These are phyloP conservation scores for Ensete ventricosum DNA, from an alignment of 176 grass and related monocot species.

Conservation along the genomic window DNA sequence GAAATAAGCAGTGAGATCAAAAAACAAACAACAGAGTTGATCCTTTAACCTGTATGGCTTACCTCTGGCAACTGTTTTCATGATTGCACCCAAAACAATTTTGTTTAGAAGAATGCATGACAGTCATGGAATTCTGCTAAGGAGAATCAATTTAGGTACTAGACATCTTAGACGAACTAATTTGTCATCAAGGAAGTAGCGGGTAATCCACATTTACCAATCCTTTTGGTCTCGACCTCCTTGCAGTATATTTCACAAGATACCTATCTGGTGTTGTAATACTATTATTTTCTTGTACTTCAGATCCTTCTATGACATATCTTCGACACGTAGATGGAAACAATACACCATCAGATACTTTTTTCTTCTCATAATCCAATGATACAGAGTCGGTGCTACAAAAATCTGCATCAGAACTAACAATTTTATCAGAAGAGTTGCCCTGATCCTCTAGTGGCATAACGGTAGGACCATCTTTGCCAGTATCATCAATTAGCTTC, in stretches of 20 bases:
- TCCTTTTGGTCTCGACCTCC: conserved; percentile 22
- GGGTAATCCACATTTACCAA: conserved; percentile 9
- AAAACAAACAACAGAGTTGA: too few relatives aligned
- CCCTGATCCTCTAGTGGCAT: conserved; percentile 3
- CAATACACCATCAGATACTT: background rate
- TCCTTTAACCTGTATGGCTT: too few relatives aligned
- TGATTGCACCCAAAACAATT: too few relatives aligned
- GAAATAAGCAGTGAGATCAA: too few relatives aligned
- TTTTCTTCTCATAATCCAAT: background rate
- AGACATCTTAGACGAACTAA: conserved; percentile 8
- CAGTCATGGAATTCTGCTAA: background rate
- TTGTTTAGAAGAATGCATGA: too few relatives aligned
- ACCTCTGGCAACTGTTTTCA: too few relatives aligned
- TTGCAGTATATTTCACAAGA: conserved; percentile 45
- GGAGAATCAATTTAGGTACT: background rate
- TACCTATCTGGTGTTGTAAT: conserved; percentile 24
- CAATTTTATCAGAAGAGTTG: background rate
- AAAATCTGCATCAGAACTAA: conserved; percentile 23
- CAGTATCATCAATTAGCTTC: conserved; percentile 3
- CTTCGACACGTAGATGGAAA: background rate
- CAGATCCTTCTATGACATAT: conserved; percentile 19
- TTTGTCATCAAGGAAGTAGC: conserved; percentile 7
- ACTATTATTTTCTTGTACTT: conserved; percentile 3
- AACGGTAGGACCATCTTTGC: background rate
- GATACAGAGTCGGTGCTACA: conserved; percentile 23